These are phyloP conservation scores for Lachnellula occidentalis DNA, from an alignment of 2,329 filamentous ascomycete species.

Conservation along the genomic window DNA sequence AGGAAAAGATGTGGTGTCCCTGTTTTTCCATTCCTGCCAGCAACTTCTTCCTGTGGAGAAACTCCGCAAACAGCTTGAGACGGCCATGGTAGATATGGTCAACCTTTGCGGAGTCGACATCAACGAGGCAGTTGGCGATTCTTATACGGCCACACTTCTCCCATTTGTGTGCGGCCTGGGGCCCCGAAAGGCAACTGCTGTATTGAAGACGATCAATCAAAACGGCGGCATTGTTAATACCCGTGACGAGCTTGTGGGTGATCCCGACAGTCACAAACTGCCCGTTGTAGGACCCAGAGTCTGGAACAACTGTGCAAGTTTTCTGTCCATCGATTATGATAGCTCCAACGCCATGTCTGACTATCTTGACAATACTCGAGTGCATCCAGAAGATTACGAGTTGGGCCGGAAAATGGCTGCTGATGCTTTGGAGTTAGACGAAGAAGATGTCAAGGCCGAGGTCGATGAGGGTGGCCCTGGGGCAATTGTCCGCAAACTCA, in stretches of 20 bases:
- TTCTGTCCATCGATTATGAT: conserved; percentile 85
- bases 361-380: conserved; percentile 91
- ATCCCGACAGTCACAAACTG: conserved; percentile 71
- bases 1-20: conserved; percentile 78
- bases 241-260: conserved; percentile 81
- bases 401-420: conserved; percentile 97
- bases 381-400: conserved; percentile 97
- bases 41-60: conserved; percentile 84
- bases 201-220: conserved; percentile 84
- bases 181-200: conserved; percentile 78
- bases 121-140: conserved; percentile 79
- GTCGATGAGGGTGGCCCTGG: conserved; percentile 83
- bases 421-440: conserved; percentile 90
- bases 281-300: conserved; percentile 83
- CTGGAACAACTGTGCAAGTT: conserved; percentile 96
- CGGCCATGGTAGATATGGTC: conserved; percentile 97
- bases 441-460: conserved; percentile 95
- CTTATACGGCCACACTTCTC: conserved; percentile 78
- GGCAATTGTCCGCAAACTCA: conserved; percentile 89
- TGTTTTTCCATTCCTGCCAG: conserved; percentile 86
- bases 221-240: conserved; percentile 84
- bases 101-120: conserved; percentile 95
- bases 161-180: conserved; percentile 90
- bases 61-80: conserved; percentile 79
- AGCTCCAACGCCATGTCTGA: conserved; percentile 76